Evolutionary conservation across 768 basidiomycete species (phyloP), one percentile per base, ranked within the genome.

Genomic region (Austroboletus eburneus): DNA sequence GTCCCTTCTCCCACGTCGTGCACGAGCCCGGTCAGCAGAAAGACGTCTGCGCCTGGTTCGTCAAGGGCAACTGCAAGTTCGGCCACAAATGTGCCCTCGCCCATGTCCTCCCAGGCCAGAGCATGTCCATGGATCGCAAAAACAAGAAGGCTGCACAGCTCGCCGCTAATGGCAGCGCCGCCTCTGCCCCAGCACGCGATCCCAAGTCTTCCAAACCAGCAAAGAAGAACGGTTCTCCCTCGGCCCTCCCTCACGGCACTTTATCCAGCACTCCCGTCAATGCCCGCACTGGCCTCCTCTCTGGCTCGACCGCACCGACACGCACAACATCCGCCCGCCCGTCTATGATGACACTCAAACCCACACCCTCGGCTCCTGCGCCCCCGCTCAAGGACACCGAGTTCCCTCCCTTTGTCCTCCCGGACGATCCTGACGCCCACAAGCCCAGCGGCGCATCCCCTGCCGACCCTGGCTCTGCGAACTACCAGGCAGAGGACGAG

Each of bases 91-190:
- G 95, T 57, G 95, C 95, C 3, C 80, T 98, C 32, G 93, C 93
- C 1, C 95, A 98, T 63, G 75, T 99, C 44, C 75, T 93, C 8
- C 95, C 95, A 1, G 95, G 94, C 9, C 92, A 98, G 70, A 85
- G 78, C 60, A 87, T 94, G 82, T 79, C 85, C 7, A 94, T 95
- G 90, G 95, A 98, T 61, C 73, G 93, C 57, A 95, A 96, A 78
- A 97, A 98, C 73, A 97, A 97, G 73, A 91, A 91, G 63, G 83
- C 87, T 13, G 90, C 90, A 1, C 89, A 91, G 58, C 63, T 77
- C 24, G 81, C 83, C 3, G 78, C 79, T 1, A 75, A 72, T 33
- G 68, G 69, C 3, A 70, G 72, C 6, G 71, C 63, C 13, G 64
- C 71, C 17, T 62, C 51, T 12, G 58, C 65, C 5, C 42, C 59